Evolutionary conservation across 2,329 filamentous ascomycete species (phyloP).

Genomic region (Trichocomaceae sp.): DNA sequence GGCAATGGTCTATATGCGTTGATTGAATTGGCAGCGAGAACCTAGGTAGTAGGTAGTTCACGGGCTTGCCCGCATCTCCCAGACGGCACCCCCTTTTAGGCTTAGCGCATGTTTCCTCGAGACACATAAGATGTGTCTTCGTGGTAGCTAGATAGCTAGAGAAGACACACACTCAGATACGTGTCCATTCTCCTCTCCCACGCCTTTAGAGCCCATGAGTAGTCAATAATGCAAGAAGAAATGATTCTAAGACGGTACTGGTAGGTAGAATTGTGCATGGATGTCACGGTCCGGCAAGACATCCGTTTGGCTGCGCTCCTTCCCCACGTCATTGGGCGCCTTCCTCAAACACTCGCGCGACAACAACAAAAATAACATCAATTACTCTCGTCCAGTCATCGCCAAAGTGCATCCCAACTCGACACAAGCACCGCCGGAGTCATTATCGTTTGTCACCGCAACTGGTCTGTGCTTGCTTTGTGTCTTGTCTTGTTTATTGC

Average conservation of each 20-base stretch:
- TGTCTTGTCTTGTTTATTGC: background rate
- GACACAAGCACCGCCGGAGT: background rate
- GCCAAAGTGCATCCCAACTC: background rate
- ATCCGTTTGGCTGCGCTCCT: conserved; percentile 1
- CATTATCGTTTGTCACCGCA: background rate
- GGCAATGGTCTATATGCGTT: background rate
- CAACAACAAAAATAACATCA: background rate
- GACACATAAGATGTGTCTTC: too few species aligned
- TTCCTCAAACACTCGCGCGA: background rate
- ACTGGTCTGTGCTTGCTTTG: background rate
- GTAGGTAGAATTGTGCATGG: background rate
- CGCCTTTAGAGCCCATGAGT: too few species aligned
- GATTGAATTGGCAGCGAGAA: background rate
- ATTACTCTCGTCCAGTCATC: conserved; percentile 2
- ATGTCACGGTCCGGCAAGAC: background rate
- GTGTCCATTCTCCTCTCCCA: too few species aligned
- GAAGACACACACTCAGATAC: too few species aligned
- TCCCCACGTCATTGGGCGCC: background rate
- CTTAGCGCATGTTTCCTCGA: too few species aligned
- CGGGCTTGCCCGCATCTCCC: too few species aligned
- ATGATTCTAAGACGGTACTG: too few species aligned
- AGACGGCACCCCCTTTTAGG: too few species aligned
- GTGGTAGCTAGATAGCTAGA: too few species aligned
- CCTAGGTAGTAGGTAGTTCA: too few species aligned
- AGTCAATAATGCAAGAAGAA: too few species aligned